Base-by-base conservation (phyloP, 2,329 filamentous ascomycete genomes). In the Colletotrichum chrysophilum region DNA sequence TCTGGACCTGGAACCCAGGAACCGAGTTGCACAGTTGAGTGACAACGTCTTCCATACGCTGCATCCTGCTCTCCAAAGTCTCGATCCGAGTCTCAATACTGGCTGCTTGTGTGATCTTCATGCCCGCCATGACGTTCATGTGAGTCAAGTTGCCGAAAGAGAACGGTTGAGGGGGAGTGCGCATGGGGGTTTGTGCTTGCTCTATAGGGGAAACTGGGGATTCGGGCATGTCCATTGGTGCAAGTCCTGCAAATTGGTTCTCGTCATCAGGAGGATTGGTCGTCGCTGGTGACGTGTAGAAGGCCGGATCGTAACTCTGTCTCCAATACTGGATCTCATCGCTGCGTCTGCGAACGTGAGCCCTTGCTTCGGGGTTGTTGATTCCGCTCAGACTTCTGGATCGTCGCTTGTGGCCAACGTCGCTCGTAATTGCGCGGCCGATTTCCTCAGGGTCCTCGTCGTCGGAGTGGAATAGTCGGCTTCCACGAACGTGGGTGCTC, bases 281-380 rank as follows among this genome's bases (percentile, higher is more conserved):
- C 5, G 89, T 89, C 36, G 89, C 82, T 0, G 90, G 89, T 8
- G 90, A 91, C 21, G 70, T 36, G 70, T 80, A 66, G 89, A 84
- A 2, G 86, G 87, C 1, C 36, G 86, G 87, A 61, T 88, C 89
- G 77, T 91, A 91, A 76, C 91, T 93, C 79, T 91, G 89, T 75
- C 92, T 87, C 91, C 91, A 93, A 79, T 91, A 91, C 14, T 90
- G 88, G 52, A 93, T 92, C 81, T 93, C 92, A 71, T 92, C 91
- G 79, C 91, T 93, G 34, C 91, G 88, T 43, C 91, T 88, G 58
- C 91, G 87, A 5, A 74, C 52, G 48, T 74, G 74, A 5, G 74
- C 26, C 13, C 76, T 61, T n/a, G 34, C 26, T 12, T 66, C 74
- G 14, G 43, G 38, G n/a, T 70, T 74, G 21, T 70, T 75, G 18